Percentiles rank a stretch among this genome's conserved stretches.
phyloP scores from a whole-genome alignment of 2,329 filamentous ascomycete species.

The Aureobasidium subglaciale region DNA sequence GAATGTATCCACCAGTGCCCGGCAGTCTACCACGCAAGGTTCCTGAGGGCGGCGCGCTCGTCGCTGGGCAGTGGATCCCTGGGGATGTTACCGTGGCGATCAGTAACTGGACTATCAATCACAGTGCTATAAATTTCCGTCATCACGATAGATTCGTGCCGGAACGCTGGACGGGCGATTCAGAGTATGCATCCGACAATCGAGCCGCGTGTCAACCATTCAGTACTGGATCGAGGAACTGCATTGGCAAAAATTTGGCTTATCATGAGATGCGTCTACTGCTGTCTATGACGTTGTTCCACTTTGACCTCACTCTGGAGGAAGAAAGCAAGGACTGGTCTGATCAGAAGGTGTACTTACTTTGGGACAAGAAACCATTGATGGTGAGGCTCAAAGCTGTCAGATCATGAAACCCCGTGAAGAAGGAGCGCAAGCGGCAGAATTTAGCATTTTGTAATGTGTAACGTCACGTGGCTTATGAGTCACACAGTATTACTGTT shows the following conservation, averaged over 20 bases:
- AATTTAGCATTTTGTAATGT: no score
- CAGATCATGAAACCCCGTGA: neutral
- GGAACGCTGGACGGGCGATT: slow-evolving; percentile 26
- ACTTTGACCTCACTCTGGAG: slow-evolving; percentile 31
- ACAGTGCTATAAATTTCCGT: slow-evolving; percentile 16
- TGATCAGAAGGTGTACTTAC: slow-evolving; percentile 24
- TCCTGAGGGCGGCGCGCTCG: slow-evolving; percentile 22
- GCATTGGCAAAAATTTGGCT: slow-evolving; percentile 28
- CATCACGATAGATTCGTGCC: slow-evolving; percentile 24
- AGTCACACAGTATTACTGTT: no score
- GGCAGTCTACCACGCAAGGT: slow-evolving; percentile 22
- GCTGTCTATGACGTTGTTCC: slow-evolving; percentile 30
- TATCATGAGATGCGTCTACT: slow-evolving; percentile 33
- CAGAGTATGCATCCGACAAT: slow-evolving; percentile 25
- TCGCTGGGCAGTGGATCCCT: slow-evolving; percentile 23
- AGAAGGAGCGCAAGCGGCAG: no score
- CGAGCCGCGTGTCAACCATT: slow-evolving; percentile 26
- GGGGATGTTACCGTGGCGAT: slow-evolving; percentile 2
- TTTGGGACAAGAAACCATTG: slow-evolving; percentile 29
- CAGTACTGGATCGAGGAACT: slow-evolving; percentile 26
- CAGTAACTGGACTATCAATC: slow-evolving; percentile 14
- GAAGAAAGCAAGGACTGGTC: slow-evolving; percentile 25
- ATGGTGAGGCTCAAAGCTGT: slow-evolving; percentile 10
- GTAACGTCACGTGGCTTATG: no score
- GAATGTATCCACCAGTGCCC: slow-evolving; percentile 38